Percentiles rank a stretch among this genome's conserved stretches.
Evolutionary conservation across 257 asterid genomes (phyloP).

Genomic region (Solanum lycopersicoides): DNA sequence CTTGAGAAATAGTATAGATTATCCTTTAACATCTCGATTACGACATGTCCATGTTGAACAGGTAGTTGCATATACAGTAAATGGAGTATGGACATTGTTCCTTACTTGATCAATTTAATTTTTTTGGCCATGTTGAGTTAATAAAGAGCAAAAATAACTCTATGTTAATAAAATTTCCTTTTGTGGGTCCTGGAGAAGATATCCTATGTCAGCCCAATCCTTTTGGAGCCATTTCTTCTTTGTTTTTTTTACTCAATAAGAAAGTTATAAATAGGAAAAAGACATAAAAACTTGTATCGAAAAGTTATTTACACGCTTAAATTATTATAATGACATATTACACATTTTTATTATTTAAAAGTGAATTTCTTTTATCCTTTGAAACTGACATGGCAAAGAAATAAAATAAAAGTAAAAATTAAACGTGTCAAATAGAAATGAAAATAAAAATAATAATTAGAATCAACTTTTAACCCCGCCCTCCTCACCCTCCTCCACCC

Average conservation of each 20-base stretch:
- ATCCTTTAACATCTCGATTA: not conserved
- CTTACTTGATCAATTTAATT: not conserved
- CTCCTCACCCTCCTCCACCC: no score
- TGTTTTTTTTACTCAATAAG: not conserved
- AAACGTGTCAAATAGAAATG: no score
- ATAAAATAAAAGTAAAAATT: no score
- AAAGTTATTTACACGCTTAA: not conserved
- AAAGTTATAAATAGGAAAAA: not conserved
- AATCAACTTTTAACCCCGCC: no score
- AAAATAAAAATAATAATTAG: no score
- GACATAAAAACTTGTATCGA: no score
- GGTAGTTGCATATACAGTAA: not conserved
- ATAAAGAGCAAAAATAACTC: not conserved
- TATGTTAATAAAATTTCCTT: not conserved
- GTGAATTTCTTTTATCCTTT: no score
- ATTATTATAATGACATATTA: no score
- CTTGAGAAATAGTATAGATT: not conserved
- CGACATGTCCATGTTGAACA: not conserved
- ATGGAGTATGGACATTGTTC: not conserved
- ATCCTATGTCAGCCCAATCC: not conserved
- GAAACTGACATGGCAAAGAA: no score
- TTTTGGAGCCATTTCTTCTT: not conserved
- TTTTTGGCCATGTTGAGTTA: not conserved
- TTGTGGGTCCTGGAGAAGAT: not conserved
- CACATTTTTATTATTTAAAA: no score